A percentile compares a stretch with the other conserved stretches of the same genome.
Evolutionary conservation across 345 rosid species (phyloP).

Genomic region (Eucalyptus albens): DNA sequence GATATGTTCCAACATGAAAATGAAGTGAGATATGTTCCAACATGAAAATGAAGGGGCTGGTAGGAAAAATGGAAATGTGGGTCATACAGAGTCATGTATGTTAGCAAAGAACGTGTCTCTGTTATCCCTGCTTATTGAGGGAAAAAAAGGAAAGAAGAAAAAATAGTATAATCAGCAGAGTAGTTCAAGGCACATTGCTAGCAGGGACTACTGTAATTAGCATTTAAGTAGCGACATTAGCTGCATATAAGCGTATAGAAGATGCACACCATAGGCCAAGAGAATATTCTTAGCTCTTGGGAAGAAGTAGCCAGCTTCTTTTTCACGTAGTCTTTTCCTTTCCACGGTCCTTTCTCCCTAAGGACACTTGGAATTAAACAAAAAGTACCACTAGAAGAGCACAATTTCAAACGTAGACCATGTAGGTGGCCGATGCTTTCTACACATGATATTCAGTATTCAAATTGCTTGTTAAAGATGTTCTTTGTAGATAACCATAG

Average conservation of each 20-base stretch:
- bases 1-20: background rate
- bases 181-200: background rate
- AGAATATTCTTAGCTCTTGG: slow-evolving; percentile 47
- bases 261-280: slow-evolving; percentile 68
- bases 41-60: background rate
- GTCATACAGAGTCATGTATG: slow-evolving; percentile 37
- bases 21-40: background rate
- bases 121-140: slow-evolving; percentile 52
- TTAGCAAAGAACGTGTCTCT: slow-evolving; percentile 17
- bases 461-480: background rate
- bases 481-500: slow-evolving; percentile 20
- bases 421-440: background rate
- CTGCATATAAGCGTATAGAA: background rate
- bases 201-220: too few species aligned
- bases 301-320: slow-evolving; percentile 29
- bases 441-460: background rate
- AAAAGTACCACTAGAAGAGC: background rate
- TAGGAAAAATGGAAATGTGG: slow-evolving; percentile 10
- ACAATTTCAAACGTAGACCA: background rate
- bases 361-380: background rate
- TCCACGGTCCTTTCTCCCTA: slow-evolving; percentile 29
- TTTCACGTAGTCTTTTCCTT: slow-evolving; percentile 21
- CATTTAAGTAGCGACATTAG: too few species aligned
- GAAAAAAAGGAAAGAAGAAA: background rate
- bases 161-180: background rate